Evolutionary conservation across 495 filamentous ascomycete genomes (phyloP).

Genomic region (Pyrenula aspistea): DNA sequence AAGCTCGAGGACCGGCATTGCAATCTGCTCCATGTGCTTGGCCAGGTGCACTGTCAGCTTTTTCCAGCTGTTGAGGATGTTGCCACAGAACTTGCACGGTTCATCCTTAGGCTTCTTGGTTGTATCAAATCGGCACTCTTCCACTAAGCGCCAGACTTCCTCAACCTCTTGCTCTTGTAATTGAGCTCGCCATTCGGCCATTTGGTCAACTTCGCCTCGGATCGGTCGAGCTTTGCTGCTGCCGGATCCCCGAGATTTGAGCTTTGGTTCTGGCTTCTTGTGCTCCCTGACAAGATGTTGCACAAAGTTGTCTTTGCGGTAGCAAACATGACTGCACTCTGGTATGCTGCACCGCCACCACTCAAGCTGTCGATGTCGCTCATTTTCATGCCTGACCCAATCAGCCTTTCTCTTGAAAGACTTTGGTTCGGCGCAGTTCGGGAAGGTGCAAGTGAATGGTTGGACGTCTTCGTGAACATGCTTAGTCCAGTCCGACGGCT

Average conservation of each 20-base stretch:
- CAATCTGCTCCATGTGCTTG: slow-evolving; percentile 94
- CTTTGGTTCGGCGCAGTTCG: slow-evolving; percentile 73
- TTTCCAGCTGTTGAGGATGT: slow-evolving; percentile 76
- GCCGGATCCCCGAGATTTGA: slow-evolving; percentile 28
- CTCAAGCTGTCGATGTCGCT: slow-evolving; percentile 82
- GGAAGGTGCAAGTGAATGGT: slow-evolving; percentile 91
- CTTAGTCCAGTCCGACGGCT: slow-evolving; percentile 97
- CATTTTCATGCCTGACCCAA: slow-evolving; percentile 94
- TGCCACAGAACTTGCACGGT: slow-evolving; percentile 83
- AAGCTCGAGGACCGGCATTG: slow-evolving; percentile 70
- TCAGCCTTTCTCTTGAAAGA: slow-evolving; percentile 97
- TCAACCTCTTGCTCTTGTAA: slow-evolving; percentile 33
- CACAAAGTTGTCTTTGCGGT: slow-evolving; percentile 88
- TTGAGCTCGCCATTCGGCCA: slow-evolving; percentile 32
- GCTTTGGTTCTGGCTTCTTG: slow-evolving; percentile 70
- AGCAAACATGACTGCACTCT: slow-evolving; percentile 78
- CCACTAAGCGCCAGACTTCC: slow-evolving; percentile 64
- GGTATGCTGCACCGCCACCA: slow-evolving; percentile 80
- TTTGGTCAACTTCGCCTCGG: slow-evolving; percentile 11
- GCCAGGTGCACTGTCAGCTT: slow-evolving; percentile 88
- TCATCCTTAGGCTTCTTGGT: slow-evolving; percentile 57
- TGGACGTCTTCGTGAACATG: slow-evolving; percentile 94
- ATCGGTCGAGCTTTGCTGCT: slow-evolving; percentile 9
- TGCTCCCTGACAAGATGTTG: slow-evolving; percentile 93
- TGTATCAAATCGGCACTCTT: slow-evolving; percentile 65